A percentile compares a stretch with the other conserved stretches of the same genome.
Evolutionary conservation across 78 protist species (phyloP).

Genomic region (Cavenderia fasciculata): DNA sequence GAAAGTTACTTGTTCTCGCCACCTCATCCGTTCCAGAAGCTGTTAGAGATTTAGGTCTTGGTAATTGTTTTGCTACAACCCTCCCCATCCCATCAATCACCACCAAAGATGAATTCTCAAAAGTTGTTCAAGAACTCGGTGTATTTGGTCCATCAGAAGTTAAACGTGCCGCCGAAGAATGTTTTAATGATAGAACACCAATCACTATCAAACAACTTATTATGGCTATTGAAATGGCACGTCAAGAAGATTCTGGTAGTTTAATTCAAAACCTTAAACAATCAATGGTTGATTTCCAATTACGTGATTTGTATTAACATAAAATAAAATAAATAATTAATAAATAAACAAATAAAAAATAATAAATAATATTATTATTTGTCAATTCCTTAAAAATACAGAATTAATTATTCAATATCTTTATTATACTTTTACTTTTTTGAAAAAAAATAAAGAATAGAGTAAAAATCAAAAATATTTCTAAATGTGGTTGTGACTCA

Average conservation of each 20-base stretch:
- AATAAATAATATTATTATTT: background rate
- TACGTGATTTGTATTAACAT: constrained; percentile 16
- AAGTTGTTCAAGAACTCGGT: constrained; percentile 23
- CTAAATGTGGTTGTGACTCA: too few relatives aligned
- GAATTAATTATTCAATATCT: background rate
- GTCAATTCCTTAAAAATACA: too few relatives aligned
- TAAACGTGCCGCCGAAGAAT: background rate
- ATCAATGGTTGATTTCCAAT: constrained; percentile 34
- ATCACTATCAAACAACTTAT: constrained; percentile 90
- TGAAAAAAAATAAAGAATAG: too few relatives aligned
- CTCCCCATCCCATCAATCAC: constrained; percentile 63
- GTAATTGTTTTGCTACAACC: constrained; percentile 67
- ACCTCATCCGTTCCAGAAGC: constrained; percentile 88
- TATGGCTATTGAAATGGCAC: constrained; percentile 93
- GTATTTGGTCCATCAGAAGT: constrained; percentile 51
- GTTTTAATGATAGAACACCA: constrained; percentile 9
- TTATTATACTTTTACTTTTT: background rate
- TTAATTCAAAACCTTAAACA: constrained; percentile 42
- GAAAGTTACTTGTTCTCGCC: constrained; percentile 91
- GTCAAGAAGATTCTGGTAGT: constrained; percentile 79
- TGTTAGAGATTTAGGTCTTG: constrained; percentile 80
- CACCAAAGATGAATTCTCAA: background rate
- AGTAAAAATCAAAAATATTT: too few relatives aligned
- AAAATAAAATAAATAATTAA: too few relatives aligned
- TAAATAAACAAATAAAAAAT: background rate